Conservation (phyloP, 345 rosid genomes). For the Nephelium lappaceum region DNA sequence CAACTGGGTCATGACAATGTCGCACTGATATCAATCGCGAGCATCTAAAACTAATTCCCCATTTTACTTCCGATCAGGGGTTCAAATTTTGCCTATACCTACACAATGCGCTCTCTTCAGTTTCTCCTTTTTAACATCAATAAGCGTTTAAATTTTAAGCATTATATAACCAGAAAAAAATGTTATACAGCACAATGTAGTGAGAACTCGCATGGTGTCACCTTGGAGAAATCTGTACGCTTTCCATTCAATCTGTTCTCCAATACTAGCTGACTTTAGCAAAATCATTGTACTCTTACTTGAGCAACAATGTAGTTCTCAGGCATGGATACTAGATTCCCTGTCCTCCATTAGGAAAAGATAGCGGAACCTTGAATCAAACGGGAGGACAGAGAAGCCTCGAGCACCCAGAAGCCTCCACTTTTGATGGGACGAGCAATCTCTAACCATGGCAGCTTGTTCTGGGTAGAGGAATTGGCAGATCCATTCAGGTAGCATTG, state of each 20-base stretch:
- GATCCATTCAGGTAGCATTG: slow-evolving; percentile 54
- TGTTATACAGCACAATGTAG: neutral
- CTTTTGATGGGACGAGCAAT: slow-evolving; percentile 45
- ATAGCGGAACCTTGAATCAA: slow-evolving; percentile 62
- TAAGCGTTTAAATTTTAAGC: neutral
- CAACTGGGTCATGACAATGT: no score
- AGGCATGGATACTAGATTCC: neutral
- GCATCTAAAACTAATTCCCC: neutral
- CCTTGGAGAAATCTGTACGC: neutral
- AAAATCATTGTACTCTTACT: no score
- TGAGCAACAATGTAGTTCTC: neutral
- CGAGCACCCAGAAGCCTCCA: slow-evolving; percentile 51
- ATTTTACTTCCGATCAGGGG: neutral
- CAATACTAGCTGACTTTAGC: neutral
- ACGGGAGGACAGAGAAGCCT: slow-evolving; percentile 53
- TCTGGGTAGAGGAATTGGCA: slow-evolving; percentile 51
- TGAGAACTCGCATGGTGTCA: neutral
- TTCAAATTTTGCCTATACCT: neutral
- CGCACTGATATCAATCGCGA: no score
- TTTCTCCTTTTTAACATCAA: neutral
- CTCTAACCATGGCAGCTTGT: slow-evolving; percentile 51
- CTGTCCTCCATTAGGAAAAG: slow-evolving; percentile 43
- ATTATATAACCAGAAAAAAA: neutral
- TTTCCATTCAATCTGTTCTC: neutral
- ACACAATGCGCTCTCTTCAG: neutral